Evolutionary conservation across 805 yeast genomes (phyloP), one percentile per base, ranked within the genome.

Genomic region (Myxozyma udenii): DNA sequence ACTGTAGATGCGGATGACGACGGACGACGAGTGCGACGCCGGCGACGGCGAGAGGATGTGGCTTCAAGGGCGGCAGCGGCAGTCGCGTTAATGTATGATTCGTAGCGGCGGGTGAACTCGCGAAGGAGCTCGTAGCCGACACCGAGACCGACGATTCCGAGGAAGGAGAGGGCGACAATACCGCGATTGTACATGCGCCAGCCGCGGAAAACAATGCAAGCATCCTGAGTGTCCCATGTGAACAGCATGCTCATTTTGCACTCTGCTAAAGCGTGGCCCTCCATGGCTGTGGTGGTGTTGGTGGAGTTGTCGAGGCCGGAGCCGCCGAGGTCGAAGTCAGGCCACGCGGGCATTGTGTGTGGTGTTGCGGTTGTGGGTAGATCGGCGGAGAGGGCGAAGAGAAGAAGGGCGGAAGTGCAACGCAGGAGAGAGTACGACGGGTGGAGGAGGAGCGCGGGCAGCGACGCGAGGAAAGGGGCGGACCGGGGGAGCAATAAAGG

Each of bases 81-180:
- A 9, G 24, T 3, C 9, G 23, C 16, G 22, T 48, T 48, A 33
- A 50, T 48, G 44, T 46, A 41, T 7, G 40, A 22, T 23, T 56
- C 60, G 28, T 44, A 56, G 24, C 60, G 46, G 19, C 60, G 55
- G 16, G 60, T 55, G 40, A 56, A 26, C 33, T 55, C 59, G 5
- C 60, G 49, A 16, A 56, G 23, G 22, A 54, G 44, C 30, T 56
- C 60, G 46, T 53, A 56, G 36, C 59, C 55, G 21, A 56, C 25
- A 16, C 59, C 60, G 37, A 56, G 52, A 19, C 58, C 58, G 32
- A 56, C 50, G 36, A 56, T 50, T 21, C 59, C 60, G 30, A 56
- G 53, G 37, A 56, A 43, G n/a, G 60, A 45, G 30, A 57, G 25
- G 21, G 55, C 60, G 18, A 56, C 48, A 12, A 53, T 50, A 25